Evolutionary conservation across 2,329 filamentous ascomycete genomes (phyloP).

Genomic region (Tricladium varicosporioides): DNA sequence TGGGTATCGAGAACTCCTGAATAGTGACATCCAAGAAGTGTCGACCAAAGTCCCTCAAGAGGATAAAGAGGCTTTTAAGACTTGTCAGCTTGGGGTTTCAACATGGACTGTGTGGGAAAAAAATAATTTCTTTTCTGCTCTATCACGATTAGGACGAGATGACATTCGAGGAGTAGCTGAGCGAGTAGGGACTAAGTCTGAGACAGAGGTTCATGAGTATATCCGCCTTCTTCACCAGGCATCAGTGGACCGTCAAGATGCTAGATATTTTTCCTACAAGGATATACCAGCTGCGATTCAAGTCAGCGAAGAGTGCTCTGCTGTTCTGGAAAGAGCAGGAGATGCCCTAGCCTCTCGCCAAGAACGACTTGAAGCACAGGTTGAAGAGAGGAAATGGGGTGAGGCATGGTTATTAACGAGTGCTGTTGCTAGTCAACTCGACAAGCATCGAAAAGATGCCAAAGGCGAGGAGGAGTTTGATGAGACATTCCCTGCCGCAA

Average conservation of each 20-base stretch:
- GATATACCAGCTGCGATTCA: slow-evolving; percentile 73
- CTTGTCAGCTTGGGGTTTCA: slow-evolving; percentile 65
- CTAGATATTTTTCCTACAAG: slow-evolving; percentile 40
- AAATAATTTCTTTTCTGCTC: slow-evolving; percentile 61
- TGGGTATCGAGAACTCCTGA: slow-evolving; percentile 50
- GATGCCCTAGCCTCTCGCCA: slow-evolving; percentile 65
- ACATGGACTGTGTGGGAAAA: slow-evolving; percentile 74
- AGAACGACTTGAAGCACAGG: slow-evolving; percentile 57
- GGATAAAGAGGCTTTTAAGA: slow-evolving; percentile 32
- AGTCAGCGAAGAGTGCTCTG: slow-evolving; percentile 63
- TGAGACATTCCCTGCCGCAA: slow-evolving; percentile 45
- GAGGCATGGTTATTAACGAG: slow-evolving; percentile 62
- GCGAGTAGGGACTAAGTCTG: slow-evolving; percentile 68
- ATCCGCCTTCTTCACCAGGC: slow-evolving; percentile 56
- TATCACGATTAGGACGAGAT: slow-evolving; percentile 62
- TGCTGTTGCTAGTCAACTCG: slow-evolving; percentile 22
- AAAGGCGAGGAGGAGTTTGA: slow-evolving; percentile 29
- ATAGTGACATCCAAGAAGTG: slow-evolving; percentile 57
- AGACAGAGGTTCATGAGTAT: slow-evolving; percentile 71
- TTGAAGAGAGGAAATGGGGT: slow-evolving; percentile 61
- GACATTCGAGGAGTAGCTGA: slow-evolving; percentile 61
- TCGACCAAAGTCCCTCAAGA: slow-evolving; percentile 32
- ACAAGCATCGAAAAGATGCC: slow-evolving; percentile 18
- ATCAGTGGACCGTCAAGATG: slow-evolving; percentile 32
- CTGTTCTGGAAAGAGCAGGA: slow-evolving; percentile 65